These are phyloP conservation scores for Neonectria ditissima DNA, from an alignment of 2,329 filamentous ascomycete genomes.

Conservation along the genomic window DNA sequence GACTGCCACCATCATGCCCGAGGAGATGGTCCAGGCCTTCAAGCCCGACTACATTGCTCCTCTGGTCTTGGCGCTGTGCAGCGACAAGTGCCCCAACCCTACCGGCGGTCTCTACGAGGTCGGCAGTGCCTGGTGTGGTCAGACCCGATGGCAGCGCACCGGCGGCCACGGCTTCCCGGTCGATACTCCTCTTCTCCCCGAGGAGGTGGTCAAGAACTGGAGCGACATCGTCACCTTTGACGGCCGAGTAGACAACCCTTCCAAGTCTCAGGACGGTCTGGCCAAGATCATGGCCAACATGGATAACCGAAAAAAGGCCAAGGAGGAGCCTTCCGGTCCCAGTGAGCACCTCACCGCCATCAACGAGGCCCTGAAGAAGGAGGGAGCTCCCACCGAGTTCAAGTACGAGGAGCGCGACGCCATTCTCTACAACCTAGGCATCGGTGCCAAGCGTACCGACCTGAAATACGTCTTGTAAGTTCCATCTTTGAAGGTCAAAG, in stretches of 20 bases:
- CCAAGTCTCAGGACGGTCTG: conserved; percentile 80
- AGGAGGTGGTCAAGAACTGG: conserved; percentile 83
- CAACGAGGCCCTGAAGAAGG: conserved; percentile 77
- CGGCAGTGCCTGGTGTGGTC: conserved; percentile 91
- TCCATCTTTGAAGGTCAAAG: too few relatives aligned
- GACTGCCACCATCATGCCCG: conserved; percentile 93
- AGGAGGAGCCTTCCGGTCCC: conserved; percentile 57
- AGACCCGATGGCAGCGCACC: conserved; percentile 93
- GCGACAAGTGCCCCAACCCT: conserved; percentile 86
- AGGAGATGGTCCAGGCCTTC: conserved; percentile 98
- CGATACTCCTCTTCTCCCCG: conserved; percentile 84
- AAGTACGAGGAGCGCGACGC: conserved; percentile 87
- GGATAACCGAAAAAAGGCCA: conserved; percentile 75
- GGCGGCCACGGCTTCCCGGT: conserved; percentile 93
- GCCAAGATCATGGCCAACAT: conserved; percentile 86
- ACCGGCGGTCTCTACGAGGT: conserved; percentile 95
- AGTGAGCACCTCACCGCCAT: conserved; percentile 81
- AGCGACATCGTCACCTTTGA: conserved; percentile 87
- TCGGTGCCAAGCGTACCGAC: conserved; percentile 92
- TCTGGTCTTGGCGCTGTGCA: conserved; percentile 84
- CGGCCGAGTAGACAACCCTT: conserved; percentile 86
- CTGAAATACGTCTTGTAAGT: conserved; percentile 82
- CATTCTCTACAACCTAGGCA: conserved; percentile 94
- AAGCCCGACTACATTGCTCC: conserved; percentile 99
- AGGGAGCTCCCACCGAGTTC: conserved; percentile 80